Evolutionary conservation across 805 yeast species (phyloP).

Genomic region (Myxozyma geophila): DNA sequence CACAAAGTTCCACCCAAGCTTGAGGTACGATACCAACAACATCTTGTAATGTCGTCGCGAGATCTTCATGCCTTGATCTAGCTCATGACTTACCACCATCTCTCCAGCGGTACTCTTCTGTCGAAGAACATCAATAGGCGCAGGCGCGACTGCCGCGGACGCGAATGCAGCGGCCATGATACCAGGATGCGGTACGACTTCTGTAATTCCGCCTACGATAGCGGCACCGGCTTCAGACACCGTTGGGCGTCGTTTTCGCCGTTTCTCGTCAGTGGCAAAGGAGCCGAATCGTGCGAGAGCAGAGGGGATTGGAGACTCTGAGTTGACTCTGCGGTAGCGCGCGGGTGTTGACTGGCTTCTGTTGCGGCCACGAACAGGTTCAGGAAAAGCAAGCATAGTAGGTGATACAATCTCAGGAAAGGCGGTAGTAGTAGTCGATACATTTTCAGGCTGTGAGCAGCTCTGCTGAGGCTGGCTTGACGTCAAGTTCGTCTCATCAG

Average conservation of each 20-base stretch:
- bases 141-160: slow-evolving; percentile 23
- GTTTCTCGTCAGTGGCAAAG: not conserved
- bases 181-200: slow-evolving; percentile 32
- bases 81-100: not conserved
- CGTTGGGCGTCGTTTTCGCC: slow-evolving; percentile 22
- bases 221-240: slow-evolving; percentile 23
- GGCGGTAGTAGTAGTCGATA: not conserved
- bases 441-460: not conserved
- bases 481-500: not conserved
- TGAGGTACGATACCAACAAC: slow-evolving; percentile 10
- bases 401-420: not conserved
- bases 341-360: slow-evolving; percentile 15
- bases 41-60: not conserved
- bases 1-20: slow-evolving; percentile 13
- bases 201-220: slow-evolving; percentile 22
- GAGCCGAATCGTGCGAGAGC: slow-evolving; percentile 10
- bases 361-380: not conserved
- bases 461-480: not conserved
- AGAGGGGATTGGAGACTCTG: slow-evolving; percentile 19
- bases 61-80: not conserved
- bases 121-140: slow-evolving; percentile 18
- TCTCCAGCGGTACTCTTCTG: slow-evolving; percentile 5
- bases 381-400: not conserved
- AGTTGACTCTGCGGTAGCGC: not conserved
- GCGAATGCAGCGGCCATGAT: slow-evolving; percentile 30